These are phyloP conservation scores for Zygosaccharomyces gambellarensis DNA, from an alignment of 805 yeast genomes.

Conservation along the genomic window DNA sequence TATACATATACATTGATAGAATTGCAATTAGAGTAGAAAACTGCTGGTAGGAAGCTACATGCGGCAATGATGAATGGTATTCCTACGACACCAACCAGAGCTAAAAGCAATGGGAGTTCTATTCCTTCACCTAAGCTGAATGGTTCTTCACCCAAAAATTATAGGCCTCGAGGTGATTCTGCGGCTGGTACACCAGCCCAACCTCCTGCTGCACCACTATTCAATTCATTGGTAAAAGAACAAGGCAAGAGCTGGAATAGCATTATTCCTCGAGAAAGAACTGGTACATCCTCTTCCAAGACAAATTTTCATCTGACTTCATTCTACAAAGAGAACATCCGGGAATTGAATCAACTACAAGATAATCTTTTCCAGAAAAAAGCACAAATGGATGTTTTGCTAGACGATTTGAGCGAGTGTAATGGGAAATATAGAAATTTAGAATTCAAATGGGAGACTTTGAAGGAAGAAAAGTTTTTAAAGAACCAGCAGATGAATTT, in stretches of 20 bases:
- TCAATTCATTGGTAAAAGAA: conserved; percentile 4
- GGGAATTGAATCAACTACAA: conserved; percentile 30
- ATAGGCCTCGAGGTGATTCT: conserved; percentile 12
- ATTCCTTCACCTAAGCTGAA: conserved; percentile 23
- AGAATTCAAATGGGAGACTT: conserved; percentile 27
- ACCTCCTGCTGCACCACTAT: background rate
- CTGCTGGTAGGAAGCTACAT: background rate
- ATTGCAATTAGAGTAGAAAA: background rate
- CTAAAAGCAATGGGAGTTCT: conserved; percentile 8
- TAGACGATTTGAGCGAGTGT: conserved; percentile 22
- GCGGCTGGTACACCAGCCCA: background rate
- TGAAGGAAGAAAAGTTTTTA: conserved; percentile 26
- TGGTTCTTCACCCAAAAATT: conserved; percentile 16
- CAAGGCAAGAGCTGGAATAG: background rate
- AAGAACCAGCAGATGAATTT: conserved; percentile 28
- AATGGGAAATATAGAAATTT: conserved; percentile 20
- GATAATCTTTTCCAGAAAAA: conserved; percentile 26
- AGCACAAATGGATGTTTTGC: conserved; percentile 21
- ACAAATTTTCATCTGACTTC: conserved; percentile 23
- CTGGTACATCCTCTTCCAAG: background rate
- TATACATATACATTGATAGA: background rate
- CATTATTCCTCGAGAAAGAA: background rate
- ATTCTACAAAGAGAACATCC: conserved; percentile 31
- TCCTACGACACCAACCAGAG: conserved; percentile 20
- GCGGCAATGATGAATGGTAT: conserved; percentile 10